Evolutionary conservation across 192 early-diverging fungal species (phyloP), one percentile per base, ranked within the genome.

Genomic region (Backusella liffmaniae): DNA sequence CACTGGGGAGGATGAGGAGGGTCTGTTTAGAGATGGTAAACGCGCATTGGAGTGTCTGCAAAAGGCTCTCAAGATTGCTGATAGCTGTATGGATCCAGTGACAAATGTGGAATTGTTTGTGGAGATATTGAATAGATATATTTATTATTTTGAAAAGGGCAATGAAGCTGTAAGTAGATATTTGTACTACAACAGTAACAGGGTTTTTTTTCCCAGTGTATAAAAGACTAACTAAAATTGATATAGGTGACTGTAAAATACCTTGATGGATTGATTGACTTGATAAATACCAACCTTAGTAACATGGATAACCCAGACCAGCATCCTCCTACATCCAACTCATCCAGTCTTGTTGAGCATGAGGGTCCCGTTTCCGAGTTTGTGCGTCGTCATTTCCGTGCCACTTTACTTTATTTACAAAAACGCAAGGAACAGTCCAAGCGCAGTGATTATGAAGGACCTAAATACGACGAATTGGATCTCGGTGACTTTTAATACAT

Each of bases 91-190:
- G 88, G 97, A 99, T 72, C 87, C 91, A 32, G 88, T 90, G 35
- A 91, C 96, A 15, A 97, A 94, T 42, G 93, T 96, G 21, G 93
- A 95, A 78, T 84, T 99, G 37, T 97, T 99, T 89, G 94, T 99
- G 16, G 97, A 99, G 81, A 94, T 99, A 69, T 82, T 99, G 72
- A 97, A 99, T 83, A 86, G 94, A 82, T 97, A 95, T 75, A 87
- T 98, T 56, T 97, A 96, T 84, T 97, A 94, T 81, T 99, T 94
- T 86, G 96, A 97, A 88, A 92, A 90, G 77, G 86, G 93, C 72
- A 97, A 96, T 76, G 92, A 96, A 75, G 87, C 89, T 69, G 95
- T 96, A 87, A 86, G 89, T 49, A 49, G 42, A 44, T 1, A 15
- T 39, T 39, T 39, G 37, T 39, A 7, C 3, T 39, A 10, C 37